phyloP scores from a whole-genome alignment of 768 basidiomycete genomes.

The Amanita rimosa region DNA sequence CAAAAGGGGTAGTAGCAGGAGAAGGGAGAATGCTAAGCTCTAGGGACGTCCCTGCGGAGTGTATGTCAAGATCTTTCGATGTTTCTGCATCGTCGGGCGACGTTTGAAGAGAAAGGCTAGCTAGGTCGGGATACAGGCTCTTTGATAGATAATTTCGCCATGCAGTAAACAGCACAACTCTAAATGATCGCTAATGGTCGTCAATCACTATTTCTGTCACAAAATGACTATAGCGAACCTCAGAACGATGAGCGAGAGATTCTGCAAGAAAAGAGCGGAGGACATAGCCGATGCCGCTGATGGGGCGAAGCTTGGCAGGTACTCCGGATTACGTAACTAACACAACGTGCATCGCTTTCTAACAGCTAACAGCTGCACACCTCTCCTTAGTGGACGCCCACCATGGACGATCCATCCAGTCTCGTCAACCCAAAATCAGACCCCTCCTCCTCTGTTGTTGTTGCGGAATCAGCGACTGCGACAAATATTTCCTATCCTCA shows the following conservation, averaged over 20 bases:
- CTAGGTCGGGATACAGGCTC: conserved; percentile 48
- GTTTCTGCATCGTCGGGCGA: conserved; percentile 11
- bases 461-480: conserved; percentile 32
- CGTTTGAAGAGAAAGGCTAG: conserved; percentile 28
- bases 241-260: background rate
- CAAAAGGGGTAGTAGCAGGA: conserved; percentile 22
- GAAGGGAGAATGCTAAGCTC: conserved; percentile 29
- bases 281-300: background rate
- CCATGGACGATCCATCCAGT: conserved; percentile 25
- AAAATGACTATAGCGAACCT: background rate
- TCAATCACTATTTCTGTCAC: background rate
- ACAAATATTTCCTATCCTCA: conserved; percentile 37
- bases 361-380: no score
- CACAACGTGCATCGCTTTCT: background rate
- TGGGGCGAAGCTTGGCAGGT: background rate
- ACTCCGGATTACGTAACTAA: background rate
- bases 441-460: conserved; percentile 38
- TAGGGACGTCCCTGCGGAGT: conserved; percentile 14
- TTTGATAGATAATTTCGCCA: conserved; percentile 50
- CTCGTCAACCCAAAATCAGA: conserved; percentile 37
- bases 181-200: conserved; percentile 13
- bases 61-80: conserved; percentile 9
- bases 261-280: background rate
- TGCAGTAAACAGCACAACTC: conserved; percentile 39
- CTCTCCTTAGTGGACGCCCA: background rate